Evolutionary conservation across 164 flowering plant genomes (phyloP).

Genomic region (Stephania yunnanensis): DNA sequence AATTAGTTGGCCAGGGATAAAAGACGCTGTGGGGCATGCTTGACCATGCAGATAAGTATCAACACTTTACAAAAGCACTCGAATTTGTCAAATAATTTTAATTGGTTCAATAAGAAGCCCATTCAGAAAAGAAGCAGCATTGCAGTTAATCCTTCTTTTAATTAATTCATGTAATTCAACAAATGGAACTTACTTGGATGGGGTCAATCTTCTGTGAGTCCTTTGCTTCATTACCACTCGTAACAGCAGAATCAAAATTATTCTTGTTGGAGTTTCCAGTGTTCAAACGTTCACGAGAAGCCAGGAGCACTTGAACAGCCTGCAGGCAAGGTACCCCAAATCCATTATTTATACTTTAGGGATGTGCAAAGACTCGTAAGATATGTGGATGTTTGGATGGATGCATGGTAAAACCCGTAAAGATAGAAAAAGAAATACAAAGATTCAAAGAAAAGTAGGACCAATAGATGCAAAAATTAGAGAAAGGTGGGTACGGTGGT

Average conservation of each 20-base stretch:
- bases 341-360: background rate
- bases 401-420: no score
- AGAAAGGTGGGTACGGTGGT: no score
- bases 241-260: conserved; percentile 20
- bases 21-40: no score
- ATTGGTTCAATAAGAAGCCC: no score
- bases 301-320: conserved; percentile 80
- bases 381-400: no score
- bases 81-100: no score
- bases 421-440: no score
- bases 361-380: background rate
- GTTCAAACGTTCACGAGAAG: conserved; percentile 46
- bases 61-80: no score
- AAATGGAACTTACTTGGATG: conserved; percentile 55
- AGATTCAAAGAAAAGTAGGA: no score
- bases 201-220: conserved; percentile 46
- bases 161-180: background rate
- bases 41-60: no score
- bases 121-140: background rate
- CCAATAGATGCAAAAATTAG: no score
- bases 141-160: background rate
- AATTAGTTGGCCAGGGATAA: no score
- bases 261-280: conserved; percentile 22
- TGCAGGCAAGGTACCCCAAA: conserved; percentile 20
- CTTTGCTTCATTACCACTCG: conserved; percentile 11